Base-by-base conservation (phyloP, 345 rosid species). In the Noccaea caerulescens region DNA sequence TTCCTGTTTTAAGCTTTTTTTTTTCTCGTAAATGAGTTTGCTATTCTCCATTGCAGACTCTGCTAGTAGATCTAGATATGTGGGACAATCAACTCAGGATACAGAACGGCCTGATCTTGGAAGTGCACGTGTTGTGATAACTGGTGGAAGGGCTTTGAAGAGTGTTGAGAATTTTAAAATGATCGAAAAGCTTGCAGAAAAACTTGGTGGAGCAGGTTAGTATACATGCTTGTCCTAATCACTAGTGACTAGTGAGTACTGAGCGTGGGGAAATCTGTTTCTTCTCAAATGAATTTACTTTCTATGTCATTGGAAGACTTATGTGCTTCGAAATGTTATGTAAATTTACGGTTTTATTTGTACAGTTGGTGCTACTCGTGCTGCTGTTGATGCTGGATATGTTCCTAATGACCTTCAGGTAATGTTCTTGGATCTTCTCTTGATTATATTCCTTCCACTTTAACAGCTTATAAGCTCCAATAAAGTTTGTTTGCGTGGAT, bases 321-420 rank as follows among this genome's bases (percentile, higher is more conserved):
- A 3, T 27, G 30, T 27, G 30, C 30, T 27, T 27, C 2, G 30
- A 27, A 27, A 27, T 27, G 30, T 27, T 27, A 27, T 2, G 2
- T 1, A 2, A 27, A 27, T 3, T 27, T 33, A 20, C 23, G 23
- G 23, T 66, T 71, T 56, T 66, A 54, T 58, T 69, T 68, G 49
- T 66, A 46, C 72, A 94, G 99, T 94, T 78, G 99, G 99, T 74
- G 99, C 99, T 60, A 94, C 99, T 7, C 98, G 99, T 65, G 99
- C 99, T 77, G 98, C 96, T 62, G 99, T 94, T 55, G 99, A 94
- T 82, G 97, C 99, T n/a, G 99, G 97, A 76, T 95, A 81, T 80
- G 99, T 88, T 79, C 87, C 96, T 54, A 95, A 95, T 75, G 97
- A 95, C 6, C 96, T 92, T 58, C 99, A 91, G 96, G 99, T 92